Evolutionary conservation across 1,284 basidiomycete genomes (phyloP).

Genomic region (Tilletia indica): DNA sequence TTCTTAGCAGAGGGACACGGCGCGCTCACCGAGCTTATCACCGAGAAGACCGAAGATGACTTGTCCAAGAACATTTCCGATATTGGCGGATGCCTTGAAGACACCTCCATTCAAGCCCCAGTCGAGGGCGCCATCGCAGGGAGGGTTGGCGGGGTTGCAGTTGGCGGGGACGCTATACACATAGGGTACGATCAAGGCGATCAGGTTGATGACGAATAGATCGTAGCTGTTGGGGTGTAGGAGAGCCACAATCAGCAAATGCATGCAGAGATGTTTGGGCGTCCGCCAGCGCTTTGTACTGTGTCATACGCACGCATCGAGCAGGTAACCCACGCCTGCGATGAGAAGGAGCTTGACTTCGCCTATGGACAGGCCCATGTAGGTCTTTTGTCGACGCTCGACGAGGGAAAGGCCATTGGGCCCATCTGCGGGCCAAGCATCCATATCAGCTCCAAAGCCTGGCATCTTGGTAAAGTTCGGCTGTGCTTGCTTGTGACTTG

Average conservation of each 20-base stretch:
- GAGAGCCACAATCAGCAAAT: conserved; percentile 19
- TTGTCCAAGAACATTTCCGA: conserved; percentile 50
- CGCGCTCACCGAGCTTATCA: conserved; percentile 39
- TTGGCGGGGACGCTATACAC: conserved; percentile 27
- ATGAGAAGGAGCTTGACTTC: conserved; percentile 49
- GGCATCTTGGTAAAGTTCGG: conserved; percentile 29
- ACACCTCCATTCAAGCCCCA: conserved; percentile 52
- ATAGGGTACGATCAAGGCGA: conserved; percentile 46
- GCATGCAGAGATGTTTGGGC: conserved; percentile 32
- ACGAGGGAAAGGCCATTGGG: conserved; percentile 41
- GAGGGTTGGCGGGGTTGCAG: not conserved
- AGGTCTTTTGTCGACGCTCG: conserved; percentile 38
- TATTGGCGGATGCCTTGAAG: conserved; percentile 51
- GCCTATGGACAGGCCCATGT: conserved; percentile 44
- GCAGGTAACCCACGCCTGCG: conserved; percentile 50
- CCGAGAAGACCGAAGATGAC: conserved; percentile 50
- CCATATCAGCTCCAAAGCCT: conserved; percentile 46
- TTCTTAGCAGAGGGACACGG: too few relatives aligned
- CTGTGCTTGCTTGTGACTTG: not conserved
- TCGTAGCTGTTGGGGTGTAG: conserved; percentile 28
- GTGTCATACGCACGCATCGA: conserved; percentile 30
- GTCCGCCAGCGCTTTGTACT: conserved; percentile 26
- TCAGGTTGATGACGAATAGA: conserved; percentile 53
- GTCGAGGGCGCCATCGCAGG: conserved; percentile 33
- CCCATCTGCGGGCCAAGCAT: conserved; percentile 37